These are phyloP conservation scores for Cladophialophora immunda DNA, from an alignment of 2,329 filamentous ascomycete genomes.

Conservation along the genomic window DNA sequence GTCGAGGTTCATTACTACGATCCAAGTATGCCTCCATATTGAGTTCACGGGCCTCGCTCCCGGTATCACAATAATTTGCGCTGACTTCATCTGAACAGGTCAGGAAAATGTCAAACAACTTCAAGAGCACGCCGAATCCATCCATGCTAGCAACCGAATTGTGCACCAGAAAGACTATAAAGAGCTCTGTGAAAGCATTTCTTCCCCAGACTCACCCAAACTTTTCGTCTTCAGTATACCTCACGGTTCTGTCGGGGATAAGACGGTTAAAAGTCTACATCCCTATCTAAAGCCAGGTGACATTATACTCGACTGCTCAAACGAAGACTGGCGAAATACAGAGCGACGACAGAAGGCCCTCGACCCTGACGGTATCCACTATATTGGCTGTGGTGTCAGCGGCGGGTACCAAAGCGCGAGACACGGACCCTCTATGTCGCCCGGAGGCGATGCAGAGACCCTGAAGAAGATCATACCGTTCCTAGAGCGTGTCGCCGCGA, in stretches of 20 bases:
- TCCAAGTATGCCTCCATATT: constrained; percentile 44
- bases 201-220: constrained; percentile 50
- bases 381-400: constrained; percentile 73
- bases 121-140: constrained; percentile 28
- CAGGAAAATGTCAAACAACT: constrained; percentile 1
- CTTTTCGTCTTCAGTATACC: constrained; percentile 64
- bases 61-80: background rate
- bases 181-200: constrained; percentile 59
- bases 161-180: constrained; percentile 56
- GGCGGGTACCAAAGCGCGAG: constrained; percentile 75
- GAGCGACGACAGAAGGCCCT: constrained; percentile 69
- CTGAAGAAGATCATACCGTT: constrained; percentile 69
- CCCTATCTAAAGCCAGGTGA: constrained; percentile 65
- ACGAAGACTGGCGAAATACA: constrained; percentile 72
- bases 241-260: constrained; percentile 54
- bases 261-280: constrained; percentile 46
- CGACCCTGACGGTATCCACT: constrained; percentile 66
- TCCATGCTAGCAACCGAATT: constrained; percentile 44
- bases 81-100: background rate
- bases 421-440: constrained; percentile 72
- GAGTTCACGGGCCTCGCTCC: constrained; percentile 42
- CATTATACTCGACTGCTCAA: constrained; percentile 74
- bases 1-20: constrained; percentile 45
- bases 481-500: constrained; percentile 68
- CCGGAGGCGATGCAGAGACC: constrained; percentile 66